These are phyloP conservation scores for Spergularia bocconei DNA, from an alignment of 148 eudicot genomes.

Conservation along the genomic window DNA sequence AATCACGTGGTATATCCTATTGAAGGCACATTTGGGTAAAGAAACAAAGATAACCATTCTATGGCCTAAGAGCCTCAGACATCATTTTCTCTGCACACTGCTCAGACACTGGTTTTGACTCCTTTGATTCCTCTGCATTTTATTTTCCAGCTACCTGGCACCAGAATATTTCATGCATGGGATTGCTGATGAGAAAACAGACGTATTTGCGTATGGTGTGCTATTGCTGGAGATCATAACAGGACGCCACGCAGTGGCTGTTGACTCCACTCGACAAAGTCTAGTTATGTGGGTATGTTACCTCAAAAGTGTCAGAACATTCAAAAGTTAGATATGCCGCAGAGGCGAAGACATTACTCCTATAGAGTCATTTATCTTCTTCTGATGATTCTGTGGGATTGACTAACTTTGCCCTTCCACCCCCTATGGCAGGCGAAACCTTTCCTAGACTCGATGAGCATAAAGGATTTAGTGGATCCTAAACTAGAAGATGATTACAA, in stretches of 20 bases:
- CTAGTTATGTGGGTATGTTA: slow-evolving; percentile 88
- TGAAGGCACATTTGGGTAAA: slow-evolving; percentile 96
- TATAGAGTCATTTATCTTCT: not conserved
- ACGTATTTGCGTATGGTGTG: slow-evolving; percentile 92
- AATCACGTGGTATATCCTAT: slow-evolving; percentile 87
- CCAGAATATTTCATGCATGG: slow-evolving; percentile 98
- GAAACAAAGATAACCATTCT: not conserved
- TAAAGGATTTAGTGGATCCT: slow-evolving; percentile 77
- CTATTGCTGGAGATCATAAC: slow-evolving; percentile 83
- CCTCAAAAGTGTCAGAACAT: not conserved
- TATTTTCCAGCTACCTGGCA: slow-evolving; percentile 59
- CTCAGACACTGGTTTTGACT: not conserved
- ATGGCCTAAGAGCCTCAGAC: not conserved
- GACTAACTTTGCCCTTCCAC: not conserved
- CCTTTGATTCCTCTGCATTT: not conserved
- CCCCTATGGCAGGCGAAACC: slow-evolving; percentile 64
- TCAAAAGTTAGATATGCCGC: not conserved
- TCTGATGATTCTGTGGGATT: not conserved
- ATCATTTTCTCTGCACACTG: not conserved
- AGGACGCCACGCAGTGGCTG: slow-evolving; percentile 87
- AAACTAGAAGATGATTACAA: slow-evolving; percentile 52
- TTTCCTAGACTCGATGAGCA: slow-evolving; percentile 48
- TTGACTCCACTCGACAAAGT: slow-evolving; percentile 73
- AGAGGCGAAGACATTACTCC: not conserved
- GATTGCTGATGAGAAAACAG: slow-evolving; percentile 84